Percentiles rank a stretch among this genome's conserved stretches.
Evolutionary conservation across 208 protist genomes (phyloP).

Genomic region (Trypanosoma melophagium): DNA sequence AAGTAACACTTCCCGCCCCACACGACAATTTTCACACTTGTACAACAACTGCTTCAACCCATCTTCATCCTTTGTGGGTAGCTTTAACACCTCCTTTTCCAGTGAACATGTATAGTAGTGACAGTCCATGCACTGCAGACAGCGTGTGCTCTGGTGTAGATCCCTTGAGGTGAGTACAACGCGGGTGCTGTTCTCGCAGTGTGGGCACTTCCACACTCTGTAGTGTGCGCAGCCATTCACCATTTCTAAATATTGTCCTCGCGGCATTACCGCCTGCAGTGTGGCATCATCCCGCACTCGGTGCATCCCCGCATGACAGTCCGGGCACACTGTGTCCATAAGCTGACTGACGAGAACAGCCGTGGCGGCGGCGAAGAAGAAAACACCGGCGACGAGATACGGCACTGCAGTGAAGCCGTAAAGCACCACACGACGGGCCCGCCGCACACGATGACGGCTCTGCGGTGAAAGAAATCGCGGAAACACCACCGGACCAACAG

Average conservation of each 20-base stretch:
- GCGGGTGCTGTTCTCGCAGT: conserved; percentile 47
- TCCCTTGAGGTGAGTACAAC: conserved; percentile 75
- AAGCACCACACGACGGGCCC: conserved; percentile 45
- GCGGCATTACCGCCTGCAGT: conserved; percentile 58
- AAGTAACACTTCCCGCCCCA: conserved; percentile 74
- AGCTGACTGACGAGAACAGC: conserved; percentile 66
- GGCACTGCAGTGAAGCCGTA: conserved; percentile 64
- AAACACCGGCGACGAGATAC: conserved; percentile 53
- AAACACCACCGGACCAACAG: no score
- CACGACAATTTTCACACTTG: conserved; percentile 74
- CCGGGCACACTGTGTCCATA: conserved; percentile 75
- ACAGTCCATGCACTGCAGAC: conserved; percentile 86
- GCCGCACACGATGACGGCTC: no score
- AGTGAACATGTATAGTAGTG: conserved; percentile 83
- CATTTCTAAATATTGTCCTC: conserved; percentile 75
- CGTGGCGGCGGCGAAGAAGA: conserved; percentile 64
- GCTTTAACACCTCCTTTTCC: conserved; percentile 71
- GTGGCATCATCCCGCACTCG: conserved; percentile 72
- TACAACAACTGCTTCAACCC: conserved; percentile 79
- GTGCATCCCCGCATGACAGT: conserved; percentile 69
- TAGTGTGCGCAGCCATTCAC: conserved; percentile 80
- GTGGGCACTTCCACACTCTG: conserved; percentile 78
- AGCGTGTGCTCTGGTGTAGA: conserved; percentile 76
- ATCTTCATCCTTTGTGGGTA: conserved; percentile 80
- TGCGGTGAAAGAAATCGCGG: no score